Conservation (phyloP, 164 flowering plant genomes). For the Platanus orientalis region DNA sequence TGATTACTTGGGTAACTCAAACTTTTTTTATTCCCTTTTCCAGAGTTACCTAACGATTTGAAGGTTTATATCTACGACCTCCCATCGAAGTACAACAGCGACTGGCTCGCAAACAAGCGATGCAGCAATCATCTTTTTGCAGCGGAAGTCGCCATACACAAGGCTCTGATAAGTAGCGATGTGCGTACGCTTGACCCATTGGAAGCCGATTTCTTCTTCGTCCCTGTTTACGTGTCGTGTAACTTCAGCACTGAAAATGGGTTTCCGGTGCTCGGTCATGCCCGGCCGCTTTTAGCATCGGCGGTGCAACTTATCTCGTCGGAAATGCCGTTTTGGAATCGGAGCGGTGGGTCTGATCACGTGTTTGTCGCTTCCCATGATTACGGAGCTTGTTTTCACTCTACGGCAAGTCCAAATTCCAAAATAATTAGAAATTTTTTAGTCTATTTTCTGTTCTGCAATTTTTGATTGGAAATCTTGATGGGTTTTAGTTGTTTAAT, state of each 20-base stretch:
- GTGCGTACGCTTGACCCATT: conserved; percentile 62
- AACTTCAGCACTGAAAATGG: conserved; percentile 88
- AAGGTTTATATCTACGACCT: conserved; percentile 78
- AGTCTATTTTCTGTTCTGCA: not conserved
- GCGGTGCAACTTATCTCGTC: conserved; percentile 54
- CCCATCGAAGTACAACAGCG: conserved; percentile 62
- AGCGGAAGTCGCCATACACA: conserved; percentile 86
- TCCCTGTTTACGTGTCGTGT: conserved; percentile 94
- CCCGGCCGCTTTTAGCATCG: conserved; percentile 52
- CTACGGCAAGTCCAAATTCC: conserved; percentile 52
- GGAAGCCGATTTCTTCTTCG: conserved; percentile 94
- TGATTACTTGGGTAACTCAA: not conserved
- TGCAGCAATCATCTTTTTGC: conserved; percentile 84
- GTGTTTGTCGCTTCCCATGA: conserved; percentile 94
- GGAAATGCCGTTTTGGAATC: conserved; percentile 74
- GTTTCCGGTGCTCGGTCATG: conserved; percentile 89
- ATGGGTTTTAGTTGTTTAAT: not conserved
- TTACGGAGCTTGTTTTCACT: conserved; percentile 86
- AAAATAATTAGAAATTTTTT: no score
- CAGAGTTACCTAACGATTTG: conserved; percentile 36
- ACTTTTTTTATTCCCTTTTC: not conserved
- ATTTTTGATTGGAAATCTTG: not conserved
- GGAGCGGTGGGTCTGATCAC: conserved; percentile 74
- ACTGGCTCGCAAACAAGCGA: conserved; percentile 66
- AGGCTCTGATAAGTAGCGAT: conserved; percentile 46